Evolutionary conservation across 345 rosid species (phyloP), one percentile per base, ranked within the genome.

Genomic region (Erucastrum elatum): DNA sequence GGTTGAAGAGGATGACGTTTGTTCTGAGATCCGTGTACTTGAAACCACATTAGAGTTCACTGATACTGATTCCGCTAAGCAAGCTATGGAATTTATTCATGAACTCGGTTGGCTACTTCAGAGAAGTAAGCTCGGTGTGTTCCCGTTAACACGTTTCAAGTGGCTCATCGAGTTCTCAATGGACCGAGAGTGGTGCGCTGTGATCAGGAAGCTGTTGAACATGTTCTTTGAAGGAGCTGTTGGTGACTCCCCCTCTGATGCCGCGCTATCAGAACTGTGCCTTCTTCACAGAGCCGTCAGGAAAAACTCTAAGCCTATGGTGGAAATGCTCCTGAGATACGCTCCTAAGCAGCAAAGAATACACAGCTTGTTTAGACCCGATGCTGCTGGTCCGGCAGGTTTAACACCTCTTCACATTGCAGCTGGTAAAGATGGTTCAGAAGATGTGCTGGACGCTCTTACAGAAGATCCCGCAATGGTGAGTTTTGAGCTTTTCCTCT

Each of bases 391-490:
- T 74, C 97, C 98, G 56, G 94, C 88, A 25, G 96, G 99, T 84
- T 87, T 93, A 88, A 96, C 99, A 25, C 98, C 99, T 83, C 96
- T 93, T 73, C 99, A 96, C 85, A 90, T 96, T 74, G 99, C 97
- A 65, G 99, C 99, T 1, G 99, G 99, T 70, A 96, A 89, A 90
- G 99, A 96, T 84, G 94, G 88, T 75, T 93, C 99, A 29, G 97
- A 96, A 85, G 94, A 87, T 67, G 89, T 91, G 37, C 75, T 96
- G 76, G 95, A 93, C 71, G 92, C 97, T 64, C 83, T 96, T 74
- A 91, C 90, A 21, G 84, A 89, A 75, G 99, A 93, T 80, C 97
- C 97, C 46, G 86, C 88, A 83, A 89, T 84, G 99, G 99, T 95
- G 80, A 85, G 21, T 21, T 37, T 75, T 64, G 15, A 44, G 12